phyloP scores from a whole-genome alignment of 805 yeast genomes.

The Diddensiella caesifluorescens region DNA sequence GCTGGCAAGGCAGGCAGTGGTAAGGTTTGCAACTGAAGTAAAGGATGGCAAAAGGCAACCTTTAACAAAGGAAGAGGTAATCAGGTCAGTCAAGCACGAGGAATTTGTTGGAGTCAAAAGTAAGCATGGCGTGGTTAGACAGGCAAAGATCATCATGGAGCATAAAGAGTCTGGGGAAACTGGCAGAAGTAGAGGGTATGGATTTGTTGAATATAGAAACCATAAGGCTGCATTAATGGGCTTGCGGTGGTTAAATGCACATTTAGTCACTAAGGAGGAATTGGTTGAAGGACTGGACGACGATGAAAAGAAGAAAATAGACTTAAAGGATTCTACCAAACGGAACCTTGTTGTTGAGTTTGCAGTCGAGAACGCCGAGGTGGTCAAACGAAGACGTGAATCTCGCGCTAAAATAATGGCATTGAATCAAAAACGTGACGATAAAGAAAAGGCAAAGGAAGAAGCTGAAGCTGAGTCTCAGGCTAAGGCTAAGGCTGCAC shows the following conservation, averaged over 20 bases:
- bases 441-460: slow-evolving; percentile 24
- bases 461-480: slow-evolving; percentile 16
- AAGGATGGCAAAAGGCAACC: slow-evolving; percentile 71
- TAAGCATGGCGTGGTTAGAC: slow-evolving; percentile 85
- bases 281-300: slow-evolving; percentile 34
- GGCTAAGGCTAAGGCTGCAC: slow-evolving; percentile 7
- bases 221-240: slow-evolving; percentile 94
- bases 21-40: slow-evolving; percentile 88
- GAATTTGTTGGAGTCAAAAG: slow-evolving; percentile 38
- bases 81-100: slow-evolving; percentile 70
- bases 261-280: slow-evolving; percentile 69
- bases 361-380: slow-evolving; percentile 93
- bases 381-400: slow-evolving; percentile 84
- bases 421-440: slow-evolving; percentile 21
- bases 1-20: slow-evolving; percentile 89
- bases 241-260: slow-evolving; percentile 93
- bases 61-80: slow-evolving; percentile 79
- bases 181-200: slow-evolving; percentile 96
- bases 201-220: slow-evolving; percentile 88
- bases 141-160: slow-evolving; percentile 89
- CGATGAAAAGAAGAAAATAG: slow-evolving; percentile 19
- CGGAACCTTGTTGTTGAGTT: slow-evolving; percentile 89
- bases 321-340: slow-evolving; percentile 37
- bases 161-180: slow-evolving; percentile 79
- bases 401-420: slow-evolving; percentile 23